These are phyloP conservation scores for Colletotrichum eleusines DNA, from an alignment of 2,329 filamentous ascomycete genomes.

Conservation along the genomic window DNA sequence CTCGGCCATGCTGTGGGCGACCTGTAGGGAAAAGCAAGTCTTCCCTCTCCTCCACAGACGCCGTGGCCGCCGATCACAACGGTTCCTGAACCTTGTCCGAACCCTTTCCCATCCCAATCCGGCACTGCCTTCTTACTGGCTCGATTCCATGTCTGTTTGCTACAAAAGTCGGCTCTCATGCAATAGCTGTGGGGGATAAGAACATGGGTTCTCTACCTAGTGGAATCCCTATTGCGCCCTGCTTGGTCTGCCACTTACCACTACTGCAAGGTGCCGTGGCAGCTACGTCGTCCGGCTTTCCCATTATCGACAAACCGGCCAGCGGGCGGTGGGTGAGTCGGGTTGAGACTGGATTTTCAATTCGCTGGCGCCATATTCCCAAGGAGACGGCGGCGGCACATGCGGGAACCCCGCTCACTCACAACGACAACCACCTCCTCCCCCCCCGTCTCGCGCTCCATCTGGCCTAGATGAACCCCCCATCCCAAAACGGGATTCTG, in stretches of 20 bases:
- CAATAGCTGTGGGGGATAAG: slow-evolving; percentile 14
- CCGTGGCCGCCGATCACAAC: slow-evolving; percentile 33
- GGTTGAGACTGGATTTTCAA: slow-evolving; percentile 7
- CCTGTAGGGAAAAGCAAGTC: slow-evolving; percentile 15
- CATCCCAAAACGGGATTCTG: slow-evolving; percentile 33
- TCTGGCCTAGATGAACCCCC: slow-evolving; percentile 8
- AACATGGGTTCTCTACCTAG: slow-evolving; percentile 35
- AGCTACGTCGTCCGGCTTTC: slow-evolving; percentile 32
- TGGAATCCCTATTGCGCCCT: slow-evolving; percentile 3
- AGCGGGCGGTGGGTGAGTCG: background rate
- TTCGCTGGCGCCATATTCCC: slow-evolving; percentile 27
- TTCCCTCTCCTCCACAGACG: slow-evolving; percentile 3
- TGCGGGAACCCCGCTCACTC: slow-evolving; percentile 21
- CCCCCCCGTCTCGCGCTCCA: slow-evolving; percentile 27
- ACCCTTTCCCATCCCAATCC: slow-evolving; percentile 28
- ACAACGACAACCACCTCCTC: background rate
- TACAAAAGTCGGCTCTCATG: slow-evolving; percentile 25
- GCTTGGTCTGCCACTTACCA: background rate
- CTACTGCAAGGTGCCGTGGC: slow-evolving; percentile 31
- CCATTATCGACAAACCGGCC: slow-evolving; percentile 33
- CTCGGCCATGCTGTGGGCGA: slow-evolving; percentile 9
- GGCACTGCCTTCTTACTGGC: slow-evolving; percentile 14
- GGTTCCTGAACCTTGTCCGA: slow-evolving; percentile 36
- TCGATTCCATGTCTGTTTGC: slow-evolving; percentile 5
- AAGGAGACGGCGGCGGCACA: slow-evolving; percentile 19